Percentiles rank a stretch among this genome's conserved stretches.
These are phyloP conservation scores for Claviceps pusilla DNA, from an alignment of 2,329 filamentous ascomycete genomes.

Conservation along the genomic window DNA sequence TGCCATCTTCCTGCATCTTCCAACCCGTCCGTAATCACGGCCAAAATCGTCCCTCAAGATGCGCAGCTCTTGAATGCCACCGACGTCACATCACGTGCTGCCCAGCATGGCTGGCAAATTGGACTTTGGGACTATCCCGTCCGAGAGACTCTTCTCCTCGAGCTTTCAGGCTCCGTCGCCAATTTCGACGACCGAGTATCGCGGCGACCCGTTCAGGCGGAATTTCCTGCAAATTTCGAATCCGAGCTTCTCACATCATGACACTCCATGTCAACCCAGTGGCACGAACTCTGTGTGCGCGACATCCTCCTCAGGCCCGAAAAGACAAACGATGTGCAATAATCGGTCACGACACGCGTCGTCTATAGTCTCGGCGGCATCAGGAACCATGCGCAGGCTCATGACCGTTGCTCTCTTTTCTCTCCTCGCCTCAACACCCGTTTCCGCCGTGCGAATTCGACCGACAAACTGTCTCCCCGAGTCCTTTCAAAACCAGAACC, in stretches of 20 bases:
- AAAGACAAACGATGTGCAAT: neutral
- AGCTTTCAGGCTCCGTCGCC: neutral
- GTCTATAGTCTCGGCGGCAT: neutral
- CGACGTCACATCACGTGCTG: constrained; percentile 4
- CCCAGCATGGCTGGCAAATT: constrained; percentile 7
- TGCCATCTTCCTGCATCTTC: neutral
- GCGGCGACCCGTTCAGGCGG: neutral
- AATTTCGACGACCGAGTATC: neutral
- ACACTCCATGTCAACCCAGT: neutral
- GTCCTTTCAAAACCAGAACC: constrained; percentile 39
- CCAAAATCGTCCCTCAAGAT: constrained; percentile 8
- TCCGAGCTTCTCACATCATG: neutral
- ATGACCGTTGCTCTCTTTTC: constrained; percentile 24
- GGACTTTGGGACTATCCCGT: neutral
- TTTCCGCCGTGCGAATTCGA: constrained; percentile 50
- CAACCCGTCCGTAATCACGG: neutral
- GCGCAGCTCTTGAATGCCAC: constrained; percentile 10
- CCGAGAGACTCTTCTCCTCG: neutral
- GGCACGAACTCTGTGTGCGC: neutral
- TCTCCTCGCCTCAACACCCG: constrained; percentile 25
- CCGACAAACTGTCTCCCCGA: constrained; percentile 73
- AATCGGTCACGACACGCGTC: neutral
- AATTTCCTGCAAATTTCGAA: neutral
- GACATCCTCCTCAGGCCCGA: neutral
- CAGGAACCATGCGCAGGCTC: constrained; percentile 7